Base-by-base conservation (phyloP, 768 basidiomycete species). In the Xanthoconium purpureum region DNA sequence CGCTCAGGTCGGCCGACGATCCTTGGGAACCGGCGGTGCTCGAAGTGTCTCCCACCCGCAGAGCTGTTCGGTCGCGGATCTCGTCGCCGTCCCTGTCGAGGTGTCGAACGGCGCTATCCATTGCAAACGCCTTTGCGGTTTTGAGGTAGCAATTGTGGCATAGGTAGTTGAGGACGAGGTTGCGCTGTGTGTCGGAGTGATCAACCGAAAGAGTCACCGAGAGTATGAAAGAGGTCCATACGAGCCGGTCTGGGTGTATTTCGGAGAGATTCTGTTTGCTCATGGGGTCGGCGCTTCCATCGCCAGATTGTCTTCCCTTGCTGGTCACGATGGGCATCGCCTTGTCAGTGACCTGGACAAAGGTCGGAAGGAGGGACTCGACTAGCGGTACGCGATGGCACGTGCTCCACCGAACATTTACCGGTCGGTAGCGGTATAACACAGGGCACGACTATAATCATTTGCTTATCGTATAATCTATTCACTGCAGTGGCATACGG, bases 81-180 rank as follows among this genome's bases (percentile, higher is more conserved):
- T 88, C 86, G 67, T 91, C 84, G 28, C 86, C 88, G 65, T 91
- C 88, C 15, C 80, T 79, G 62, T 89, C 85, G 24, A 87, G 75
- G 45, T 84, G 83, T 51, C 78, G 78, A 18, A 85, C 75, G 9
- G 81, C 75, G 55, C 83, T 86, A 50, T 89, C 87, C 40, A 76
- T 74, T 8, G 79, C 77, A 59, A 94, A 90, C 0, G 84, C 85
- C 35, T 77, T 76, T 3, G 89, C 88, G 0, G 91, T 90, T 38
- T 74, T 73, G n/a, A 83, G 81, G 69, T 85, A 89, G 55, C 86
- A 87, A 39, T 82, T 79, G 63, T 92, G 88, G 52, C 81, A 82
- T 2, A 94, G 80, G 66, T 91, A 93, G 63, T 89, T 85, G 37
- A 93, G 75, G 15, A 93, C 85, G 45, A 93, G 72, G 17, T 79